Evolutionary conservation across 345 rosid species (phyloP).

Genomic region (Syzygium grande): DNA sequence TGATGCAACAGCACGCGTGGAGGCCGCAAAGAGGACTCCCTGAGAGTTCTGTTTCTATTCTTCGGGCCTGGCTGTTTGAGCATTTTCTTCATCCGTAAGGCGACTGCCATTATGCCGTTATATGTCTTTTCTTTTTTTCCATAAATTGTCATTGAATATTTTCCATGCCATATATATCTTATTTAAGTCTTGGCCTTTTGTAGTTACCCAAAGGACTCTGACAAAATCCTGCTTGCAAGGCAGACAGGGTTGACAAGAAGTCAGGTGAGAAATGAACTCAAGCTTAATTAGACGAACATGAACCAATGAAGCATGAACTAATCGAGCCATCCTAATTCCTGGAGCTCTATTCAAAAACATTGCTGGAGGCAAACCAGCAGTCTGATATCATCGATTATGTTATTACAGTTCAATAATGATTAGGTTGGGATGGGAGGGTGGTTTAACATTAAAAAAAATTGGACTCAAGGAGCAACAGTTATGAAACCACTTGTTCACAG

Average conservation of each 20-base stretch:
- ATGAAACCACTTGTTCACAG: background rate
- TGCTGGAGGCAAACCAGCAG: background rate
- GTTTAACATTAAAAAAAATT: background rate
- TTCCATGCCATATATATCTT: background rate
- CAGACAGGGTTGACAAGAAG: constrained; percentile 96
- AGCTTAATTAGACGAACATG: background rate
- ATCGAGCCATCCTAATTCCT: background rate
- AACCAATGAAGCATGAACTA: background rate
- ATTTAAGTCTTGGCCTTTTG: constrained; percentile 1
- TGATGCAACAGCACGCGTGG: constrained; percentile 92
- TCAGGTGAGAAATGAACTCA: constrained; percentile 44
- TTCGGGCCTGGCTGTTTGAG: constrained; percentile 98
- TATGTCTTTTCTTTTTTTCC: background rate
- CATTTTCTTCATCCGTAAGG: constrained; percentile 98
- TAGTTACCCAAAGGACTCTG: constrained; percentile 98
- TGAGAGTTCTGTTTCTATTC: constrained; percentile 81
- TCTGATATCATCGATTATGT: background rate
- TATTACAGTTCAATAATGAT: background rate
- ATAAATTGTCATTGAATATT: background rate
- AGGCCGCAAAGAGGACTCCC: constrained; percentile 97
- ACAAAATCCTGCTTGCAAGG: constrained; percentile 94
- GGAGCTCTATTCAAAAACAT: background rate
- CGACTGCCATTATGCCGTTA: background rate
- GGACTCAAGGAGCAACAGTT: background rate
- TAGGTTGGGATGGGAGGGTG: background rate